Base-by-base conservation (phyloP, 1,284 basidiomycete genomes). In the Retiboletus fuscus region DNA sequence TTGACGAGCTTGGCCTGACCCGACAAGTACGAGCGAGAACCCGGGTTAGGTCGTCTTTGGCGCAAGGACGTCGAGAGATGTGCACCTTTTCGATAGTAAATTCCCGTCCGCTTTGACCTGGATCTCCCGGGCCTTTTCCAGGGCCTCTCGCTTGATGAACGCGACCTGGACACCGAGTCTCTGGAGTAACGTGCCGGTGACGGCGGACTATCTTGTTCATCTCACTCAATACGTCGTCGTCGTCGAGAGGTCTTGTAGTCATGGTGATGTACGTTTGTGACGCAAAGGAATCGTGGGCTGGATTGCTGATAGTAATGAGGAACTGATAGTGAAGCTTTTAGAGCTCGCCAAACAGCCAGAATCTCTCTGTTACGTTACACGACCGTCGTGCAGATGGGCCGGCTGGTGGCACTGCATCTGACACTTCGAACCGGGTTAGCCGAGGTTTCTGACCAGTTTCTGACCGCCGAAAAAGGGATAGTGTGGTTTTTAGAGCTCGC, bases 171-270 rank as follows among this genome's bases (percentile, higher is more conserved):
- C 41, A 65, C 57, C 22, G 66, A 61, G 69, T 43, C 68, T 57
- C 69, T 61, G 70, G 69, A 68, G 74, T 16, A 18, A 34, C 30
- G 24, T n/a, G 62, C 41, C 20, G 41, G 26, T n/a, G 53, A 62
- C 28, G 49, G n/a, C 88, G 69, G 65, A 96, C 97, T 97, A 99
- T 98, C 92, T 99, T 99, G 88, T 96, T 98, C 95, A 98, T 96
- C 89, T 99, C 97, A 79, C 87, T 94, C 81, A 96, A 88, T 51
- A 99, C 97, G 86, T 99, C 97, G 80, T 97, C 96, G 81, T 99
- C 97, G 82, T 97, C 97, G 75, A 98, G 87, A 30, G 96, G 91
- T 75, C 92, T 85, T 66, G 84, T 80, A 65, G 89, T 84, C 90
- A 92, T 93, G 61, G 71, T 83, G 73, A 3, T 63, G 30, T 65